Percentiles rank a stretch among this genome's conserved stretches.
These are phyloP conservation scores for Diatrype stigma DNA, from an alignment of 2,329 filamentous ascomycete genomes.

Conservation along the genomic window DNA sequence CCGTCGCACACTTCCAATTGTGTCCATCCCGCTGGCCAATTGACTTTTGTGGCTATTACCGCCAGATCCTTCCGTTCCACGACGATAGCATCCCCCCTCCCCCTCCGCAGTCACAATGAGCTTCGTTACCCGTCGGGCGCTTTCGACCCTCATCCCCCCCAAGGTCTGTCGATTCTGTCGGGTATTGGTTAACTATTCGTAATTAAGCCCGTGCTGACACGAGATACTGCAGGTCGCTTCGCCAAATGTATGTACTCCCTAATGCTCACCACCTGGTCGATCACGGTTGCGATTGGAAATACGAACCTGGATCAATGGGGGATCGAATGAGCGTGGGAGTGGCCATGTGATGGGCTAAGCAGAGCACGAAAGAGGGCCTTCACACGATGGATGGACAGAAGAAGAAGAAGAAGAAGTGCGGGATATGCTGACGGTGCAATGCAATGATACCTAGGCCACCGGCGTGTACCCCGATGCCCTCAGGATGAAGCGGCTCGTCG, in stretches of 20 bases:
- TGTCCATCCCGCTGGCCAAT: constrained; percentile 29
- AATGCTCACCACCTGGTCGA: constrained; percentile 3
- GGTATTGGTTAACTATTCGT: no score
- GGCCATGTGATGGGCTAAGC: background rate
- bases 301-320: no score
- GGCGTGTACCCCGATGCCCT: constrained; percentile 92
- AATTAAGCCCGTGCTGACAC: constrained; percentile 15
- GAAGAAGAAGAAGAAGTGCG: constrained; percentile 5
- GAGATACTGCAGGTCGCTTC: constrained; percentile 67
- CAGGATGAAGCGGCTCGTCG: constrained; percentile 96
- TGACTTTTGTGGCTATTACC: constrained; percentile 28
- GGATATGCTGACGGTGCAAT: constrained; percentile 34
- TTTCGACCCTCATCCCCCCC: constrained; percentile 97
- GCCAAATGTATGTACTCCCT: constrained; percentile 64
- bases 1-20: constrained; percentile 23
- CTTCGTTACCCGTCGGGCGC: constrained; percentile 82
- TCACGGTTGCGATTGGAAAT: background rate
- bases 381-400: background rate
- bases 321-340: no score
- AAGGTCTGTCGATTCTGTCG: constrained; percentile 59
- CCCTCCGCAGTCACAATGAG: constrained; percentile 67
- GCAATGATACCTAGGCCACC: constrained; percentile 63
- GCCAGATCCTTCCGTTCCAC: constrained; percentile 17
- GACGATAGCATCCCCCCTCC: constrained; percentile 9
- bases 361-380: background rate